Evolutionary conservation across 768 basidiomycete genomes (phyloP).

Genomic region (Mrakia frigida): DNA sequence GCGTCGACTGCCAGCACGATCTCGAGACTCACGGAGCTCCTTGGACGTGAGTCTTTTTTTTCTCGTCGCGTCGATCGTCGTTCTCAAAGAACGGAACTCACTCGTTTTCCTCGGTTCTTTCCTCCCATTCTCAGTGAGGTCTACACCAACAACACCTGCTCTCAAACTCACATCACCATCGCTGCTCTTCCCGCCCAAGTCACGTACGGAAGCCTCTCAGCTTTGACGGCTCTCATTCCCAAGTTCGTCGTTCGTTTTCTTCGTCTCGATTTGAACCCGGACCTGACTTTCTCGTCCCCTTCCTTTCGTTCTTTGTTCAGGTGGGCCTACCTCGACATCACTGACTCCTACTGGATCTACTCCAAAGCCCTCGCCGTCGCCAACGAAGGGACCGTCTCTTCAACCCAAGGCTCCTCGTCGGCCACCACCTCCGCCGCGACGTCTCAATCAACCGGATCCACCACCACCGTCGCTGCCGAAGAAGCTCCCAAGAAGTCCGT

Average conservation of each 20-base stretch:
- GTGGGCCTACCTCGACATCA: background rate
- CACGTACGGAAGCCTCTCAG: background rate
- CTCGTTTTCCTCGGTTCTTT: background rate
- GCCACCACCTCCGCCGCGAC: background rate
- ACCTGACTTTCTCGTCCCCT: background rate
- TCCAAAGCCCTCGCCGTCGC: constrained; percentile 7
- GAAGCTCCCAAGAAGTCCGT: background rate
- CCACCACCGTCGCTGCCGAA: background rate
- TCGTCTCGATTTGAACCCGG: background rate
- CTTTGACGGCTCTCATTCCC: background rate
- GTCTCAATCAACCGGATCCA: background rate
- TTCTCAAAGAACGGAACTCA: background rate
- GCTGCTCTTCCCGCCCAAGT: background rate
- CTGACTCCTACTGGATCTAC: constrained; percentile 6
- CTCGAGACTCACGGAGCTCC: constrained; percentile 12
- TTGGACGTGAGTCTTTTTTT: background rate
- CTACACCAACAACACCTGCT: constrained; percentile 13
- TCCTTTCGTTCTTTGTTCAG: background rate
- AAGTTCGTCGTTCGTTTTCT: background rate
- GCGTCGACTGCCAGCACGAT: constrained; percentile 8
- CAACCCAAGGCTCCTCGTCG: background rate
- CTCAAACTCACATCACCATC: background rate
- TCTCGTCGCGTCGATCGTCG: background rate
- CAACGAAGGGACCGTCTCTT: background rate
- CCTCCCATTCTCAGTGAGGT: background rate